These are phyloP conservation scores for Seiridium cupressi DNA, from an alignment of 2,329 filamentous ascomycete genomes.

Conservation along the genomic window DNA sequence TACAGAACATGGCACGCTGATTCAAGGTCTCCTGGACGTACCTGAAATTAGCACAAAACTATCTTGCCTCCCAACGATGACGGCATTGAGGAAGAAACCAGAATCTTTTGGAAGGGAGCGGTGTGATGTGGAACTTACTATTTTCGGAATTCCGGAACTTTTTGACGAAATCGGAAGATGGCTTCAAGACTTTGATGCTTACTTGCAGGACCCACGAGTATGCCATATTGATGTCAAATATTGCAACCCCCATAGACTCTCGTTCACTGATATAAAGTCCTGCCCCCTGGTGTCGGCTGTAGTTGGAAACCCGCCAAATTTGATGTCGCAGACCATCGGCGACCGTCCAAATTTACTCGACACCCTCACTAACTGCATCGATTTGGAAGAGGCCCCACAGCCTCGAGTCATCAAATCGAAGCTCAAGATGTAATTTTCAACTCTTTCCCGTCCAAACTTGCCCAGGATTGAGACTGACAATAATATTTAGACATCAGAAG, in stretches of 20 bases:
- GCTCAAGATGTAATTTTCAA: background rate
- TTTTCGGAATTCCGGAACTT: conserved; percentile 27
- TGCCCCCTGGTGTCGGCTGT: conserved; percentile 12
- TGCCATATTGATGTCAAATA: conserved; percentile 27
- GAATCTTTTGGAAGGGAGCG: too few relatives aligned
- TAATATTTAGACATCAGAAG: conserved; percentile 33
- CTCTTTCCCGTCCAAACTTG: accelerated
- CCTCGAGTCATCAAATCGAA: background rate
- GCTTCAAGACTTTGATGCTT: conserved; percentile 25
- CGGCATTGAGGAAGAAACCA: background rate
- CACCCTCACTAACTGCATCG: background rate
- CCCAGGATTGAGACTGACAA: background rate
- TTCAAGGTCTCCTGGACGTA: background rate
- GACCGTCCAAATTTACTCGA: background rate
- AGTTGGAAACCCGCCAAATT: background rate
- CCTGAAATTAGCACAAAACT: background rate
- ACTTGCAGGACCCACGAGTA: conserved; percentile 31
- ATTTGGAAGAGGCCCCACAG: background rate
- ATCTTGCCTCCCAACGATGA: background rate
- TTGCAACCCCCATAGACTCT: conserved; percentile 29
- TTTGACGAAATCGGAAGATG: conserved; percentile 27
- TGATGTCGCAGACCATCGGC: background rate
- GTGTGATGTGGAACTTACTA: conserved; percentile 18
- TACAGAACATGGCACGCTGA: background rate
- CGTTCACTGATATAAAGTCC: conserved; percentile 11